phyloP scores from a whole-genome alignment of 495 filamentous ascomycete genomes.

The Penicillium cinerascens region DNA sequence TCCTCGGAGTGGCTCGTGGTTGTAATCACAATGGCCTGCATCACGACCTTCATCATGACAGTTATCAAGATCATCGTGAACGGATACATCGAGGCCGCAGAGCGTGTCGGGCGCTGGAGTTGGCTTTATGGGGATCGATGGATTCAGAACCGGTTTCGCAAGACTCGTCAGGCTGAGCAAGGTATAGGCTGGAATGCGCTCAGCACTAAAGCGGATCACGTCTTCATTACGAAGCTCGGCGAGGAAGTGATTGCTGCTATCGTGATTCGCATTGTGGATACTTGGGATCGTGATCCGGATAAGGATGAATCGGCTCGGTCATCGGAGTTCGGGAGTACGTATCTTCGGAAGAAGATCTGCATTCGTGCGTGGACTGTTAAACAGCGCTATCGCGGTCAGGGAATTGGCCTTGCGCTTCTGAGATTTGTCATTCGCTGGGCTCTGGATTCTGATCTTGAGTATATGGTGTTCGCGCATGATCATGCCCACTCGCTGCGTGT shows the following conservation, averaged over 20 bases:
- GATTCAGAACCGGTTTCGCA: background rate
- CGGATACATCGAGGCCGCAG: slow-evolving; percentile 51
- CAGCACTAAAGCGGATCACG: slow-evolving; percentile 11
- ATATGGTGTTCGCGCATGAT: slow-evolving; percentile 58
- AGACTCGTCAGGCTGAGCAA: background rate
- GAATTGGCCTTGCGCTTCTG: slow-evolving; percentile 66
- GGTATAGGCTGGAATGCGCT: too few relatives aligned
- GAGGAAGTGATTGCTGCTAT: slow-evolving; percentile 48
- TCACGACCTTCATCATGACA: slow-evolving; percentile 41
- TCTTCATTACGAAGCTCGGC: slow-evolving; percentile 53
- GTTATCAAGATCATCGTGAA: slow-evolving; percentile 35
- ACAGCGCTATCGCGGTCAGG: slow-evolving; percentile 59
- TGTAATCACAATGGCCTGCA: slow-evolving; percentile 36
- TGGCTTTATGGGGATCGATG: slow-evolving; percentile 36
- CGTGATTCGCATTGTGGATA: slow-evolving; percentile 41
- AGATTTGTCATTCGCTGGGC: slow-evolving; percentile 59
- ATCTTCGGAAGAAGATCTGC: slow-evolving; percentile 23
- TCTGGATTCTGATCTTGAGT: slow-evolving; percentile 52
- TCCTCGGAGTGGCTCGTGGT: slow-evolving; percentile 13
- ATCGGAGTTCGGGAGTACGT: background rate
- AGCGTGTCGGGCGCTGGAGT: slow-evolving; percentile 44
- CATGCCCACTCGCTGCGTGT: slow-evolving; percentile 58
- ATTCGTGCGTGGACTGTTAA: slow-evolving; percentile 76
- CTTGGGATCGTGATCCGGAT: background rate
- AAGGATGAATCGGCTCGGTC: background rate